A percentile compares a stretch with the other conserved stretches of the same genome.
These are phyloP conservation scores for Melampsora larici-populina DNA, from an alignment of 1,284 basidiomycete genomes.

Conservation along the genomic window DNA sequence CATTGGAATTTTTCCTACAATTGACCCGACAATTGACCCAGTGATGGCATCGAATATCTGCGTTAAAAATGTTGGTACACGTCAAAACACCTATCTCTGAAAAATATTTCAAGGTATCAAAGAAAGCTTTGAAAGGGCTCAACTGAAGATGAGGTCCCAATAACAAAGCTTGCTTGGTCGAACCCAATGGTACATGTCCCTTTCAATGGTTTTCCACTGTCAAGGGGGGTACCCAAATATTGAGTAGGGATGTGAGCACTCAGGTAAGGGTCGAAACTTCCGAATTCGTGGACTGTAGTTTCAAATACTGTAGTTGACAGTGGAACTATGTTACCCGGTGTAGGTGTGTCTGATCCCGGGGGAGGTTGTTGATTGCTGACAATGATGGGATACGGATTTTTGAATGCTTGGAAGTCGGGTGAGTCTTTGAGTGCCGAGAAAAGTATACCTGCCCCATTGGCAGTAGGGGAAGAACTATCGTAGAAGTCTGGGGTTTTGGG, in stretches of 20 bases:
- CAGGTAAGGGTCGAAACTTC: slow-evolving; percentile 56
- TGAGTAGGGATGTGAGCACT: slow-evolving; percentile 51
- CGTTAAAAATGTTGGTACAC: neutral
- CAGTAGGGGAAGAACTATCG: slow-evolving; percentile 16
- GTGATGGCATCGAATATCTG: slow-evolving; percentile 4
- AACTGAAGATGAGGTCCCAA: slow-evolving; percentile 33
- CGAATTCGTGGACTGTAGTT: slow-evolving; percentile 58
- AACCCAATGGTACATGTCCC: slow-evolving; percentile 6
- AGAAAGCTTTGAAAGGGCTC: neutral
- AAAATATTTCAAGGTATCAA: neutral
- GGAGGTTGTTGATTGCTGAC: slow-evolving; percentile 21
- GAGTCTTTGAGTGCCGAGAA: slow-evolving; percentile 10
- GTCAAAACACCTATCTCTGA: slow-evolving; percentile 9
- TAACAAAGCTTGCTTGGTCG: slow-evolving; percentile 28
- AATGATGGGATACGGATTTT: slow-evolving; percentile 20
- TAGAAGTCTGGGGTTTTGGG: slow-evolving; percentile 14
- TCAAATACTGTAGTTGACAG: slow-evolving; percentile 55
- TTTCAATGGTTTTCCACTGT: slow-evolving; percentile 50
- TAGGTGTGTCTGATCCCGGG: neutral
- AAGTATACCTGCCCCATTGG: slow-evolving; percentile 12
- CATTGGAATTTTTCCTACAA: neutral
- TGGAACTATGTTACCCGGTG: slow-evolving; percentile 7
- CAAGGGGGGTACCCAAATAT: slow-evolving; percentile 54
- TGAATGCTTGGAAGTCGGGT: neutral
- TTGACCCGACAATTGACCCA: slow-evolving; percentile 28